These are phyloP conservation scores for Schizosaccharomyces lindneri DNA, from an alignment of 805 yeast species.

Conservation along the genomic window DNA sequence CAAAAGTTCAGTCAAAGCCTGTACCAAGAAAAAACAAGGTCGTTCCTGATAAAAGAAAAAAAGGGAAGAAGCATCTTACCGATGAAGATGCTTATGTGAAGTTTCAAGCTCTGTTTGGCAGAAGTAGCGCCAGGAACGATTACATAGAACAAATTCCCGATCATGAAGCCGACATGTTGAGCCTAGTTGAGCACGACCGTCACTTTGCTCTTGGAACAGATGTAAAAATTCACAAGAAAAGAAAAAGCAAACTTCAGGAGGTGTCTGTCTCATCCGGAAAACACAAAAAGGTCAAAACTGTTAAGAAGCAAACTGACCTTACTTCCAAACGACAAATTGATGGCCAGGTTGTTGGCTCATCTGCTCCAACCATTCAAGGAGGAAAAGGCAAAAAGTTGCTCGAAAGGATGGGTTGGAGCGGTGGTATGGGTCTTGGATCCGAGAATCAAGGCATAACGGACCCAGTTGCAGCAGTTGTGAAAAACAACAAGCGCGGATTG, in stretches of 20 bases:
- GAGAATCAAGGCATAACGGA: background rate
- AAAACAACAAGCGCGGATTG: background rate
- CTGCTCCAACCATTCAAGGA: background rate
- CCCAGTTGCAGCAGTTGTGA: background rate
- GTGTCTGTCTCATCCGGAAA: background rate
- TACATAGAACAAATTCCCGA: constrained; percentile 1
- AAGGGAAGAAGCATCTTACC: background rate
- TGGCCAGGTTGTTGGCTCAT: background rate
- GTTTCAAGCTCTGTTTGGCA: background rate
- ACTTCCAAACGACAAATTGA: background rate
- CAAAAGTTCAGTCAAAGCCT: background rate
- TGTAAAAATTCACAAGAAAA: background rate
- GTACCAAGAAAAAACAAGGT: background rate
- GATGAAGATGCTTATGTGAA: background rate
- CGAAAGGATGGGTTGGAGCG: background rate
- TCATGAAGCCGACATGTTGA: background rate
- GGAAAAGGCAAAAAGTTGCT: background rate
- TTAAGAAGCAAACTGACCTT: background rate
- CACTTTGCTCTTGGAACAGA: background rate
- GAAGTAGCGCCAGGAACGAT: background rate
- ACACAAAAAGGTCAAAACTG: background rate
- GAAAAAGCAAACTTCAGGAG: background rate
- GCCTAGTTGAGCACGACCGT: background rate
- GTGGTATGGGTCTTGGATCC: background rate
- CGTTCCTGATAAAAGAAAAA: background rate